Evolutionary conservation across 257 asterid species (phyloP), one percentile per base, ranked within the genome.

Genomic region (Lantana camara): DNA sequence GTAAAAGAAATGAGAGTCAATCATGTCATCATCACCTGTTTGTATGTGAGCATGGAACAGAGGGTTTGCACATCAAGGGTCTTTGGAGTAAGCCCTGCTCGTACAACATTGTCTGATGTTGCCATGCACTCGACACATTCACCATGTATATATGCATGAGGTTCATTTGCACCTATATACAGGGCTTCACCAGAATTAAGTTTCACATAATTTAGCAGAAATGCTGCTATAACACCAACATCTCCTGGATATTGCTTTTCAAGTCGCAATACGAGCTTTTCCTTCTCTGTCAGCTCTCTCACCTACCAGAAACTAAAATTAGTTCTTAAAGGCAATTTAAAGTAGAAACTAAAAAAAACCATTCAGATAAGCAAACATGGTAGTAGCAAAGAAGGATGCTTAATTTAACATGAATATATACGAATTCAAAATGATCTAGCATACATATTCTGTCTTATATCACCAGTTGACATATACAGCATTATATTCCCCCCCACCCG

Each of bases 121-220:
- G 94, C 94, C 94, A 85, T 85, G 46, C 90, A 83, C 80, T 85
- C 94, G 19, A 85, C 12, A 48, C 94, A 85, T 66, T 85, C 94
- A 3, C 90, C 94, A 60, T 66, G 59, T 9, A 85, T 47, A 55
- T 83, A 85, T 12, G 90, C 90, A 48, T 85, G 94, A 70, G 85
- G 94, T 67, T 85, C 94, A 46, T 80, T 73, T 64, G 94, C 85
- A 56, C 84, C 90, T 45, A 85, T 57, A 61, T 70, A 83, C 41
- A 85, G 45, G 54, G 88, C 87, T 76, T 85, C 84, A 50, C 94
- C 90, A 1, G 84, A 78, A 23, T 66, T 85, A 30, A 85, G 87
- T 51, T 77, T 83, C 79, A 85, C 77, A 62, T 83, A 48, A 61
- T 85, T 83, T 20, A 85, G 71, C 58, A 85, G 60, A 59, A 85